phyloP scores from a whole-genome alignment of 345 rosid genomes.

The Brassica nigra region DNA sequence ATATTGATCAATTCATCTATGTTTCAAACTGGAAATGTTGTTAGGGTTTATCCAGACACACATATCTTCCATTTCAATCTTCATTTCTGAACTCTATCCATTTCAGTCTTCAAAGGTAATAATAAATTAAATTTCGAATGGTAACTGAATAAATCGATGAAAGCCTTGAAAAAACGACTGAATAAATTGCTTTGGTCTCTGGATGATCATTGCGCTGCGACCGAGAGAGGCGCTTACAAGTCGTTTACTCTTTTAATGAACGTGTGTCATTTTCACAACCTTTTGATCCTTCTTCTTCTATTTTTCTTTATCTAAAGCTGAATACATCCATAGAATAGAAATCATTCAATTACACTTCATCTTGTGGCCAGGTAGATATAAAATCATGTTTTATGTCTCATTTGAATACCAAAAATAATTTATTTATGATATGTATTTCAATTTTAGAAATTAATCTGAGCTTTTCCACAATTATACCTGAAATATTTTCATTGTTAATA shows the following conservation, averaged over 20 bases:
- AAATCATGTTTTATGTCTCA: no score
- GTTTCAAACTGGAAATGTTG: neutral
- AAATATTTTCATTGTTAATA: no score
- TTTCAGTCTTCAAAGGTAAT: neutral
- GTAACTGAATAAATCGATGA: neutral
- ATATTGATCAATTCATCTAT: neutral
- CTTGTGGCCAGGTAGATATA: no score
- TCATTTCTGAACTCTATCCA: neutral
- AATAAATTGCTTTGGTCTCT: neutral
- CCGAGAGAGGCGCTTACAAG: conserved; percentile 1
- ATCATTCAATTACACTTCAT: no score
- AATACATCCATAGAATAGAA: neutral
- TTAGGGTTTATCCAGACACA: neutral
- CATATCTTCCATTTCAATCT: neutral
- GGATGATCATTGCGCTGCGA: conserved; percentile 8
- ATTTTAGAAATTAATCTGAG: no score
- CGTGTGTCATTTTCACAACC: conserved; percentile 40
- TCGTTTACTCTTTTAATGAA: conserved; percentile 19
- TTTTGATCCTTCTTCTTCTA: conserved; percentile 22
- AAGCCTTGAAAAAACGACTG: neutral
- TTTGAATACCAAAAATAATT: no score
- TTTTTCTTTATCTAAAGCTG: conserved; percentile 1
- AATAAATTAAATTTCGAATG: neutral
- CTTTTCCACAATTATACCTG: no score
- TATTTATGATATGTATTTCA: no score